These are phyloP conservation scores for Microsporum audouinii DNA, from an alignment of 2,329 filamentous ascomycete genomes.

Conservation along the genomic window DNA sequence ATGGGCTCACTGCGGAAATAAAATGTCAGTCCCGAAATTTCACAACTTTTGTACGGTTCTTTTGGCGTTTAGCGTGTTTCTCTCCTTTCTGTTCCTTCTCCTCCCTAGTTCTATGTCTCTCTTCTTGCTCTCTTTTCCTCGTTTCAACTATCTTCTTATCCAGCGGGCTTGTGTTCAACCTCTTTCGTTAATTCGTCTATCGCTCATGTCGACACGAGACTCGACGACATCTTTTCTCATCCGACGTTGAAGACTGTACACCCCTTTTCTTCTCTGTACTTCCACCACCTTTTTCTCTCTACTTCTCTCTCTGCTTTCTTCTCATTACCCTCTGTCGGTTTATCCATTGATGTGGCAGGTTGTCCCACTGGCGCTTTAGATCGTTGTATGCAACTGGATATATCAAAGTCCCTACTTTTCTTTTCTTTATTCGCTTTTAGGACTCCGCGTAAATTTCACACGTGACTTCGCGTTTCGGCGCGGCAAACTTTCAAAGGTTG, in stretches of 20 bases:
- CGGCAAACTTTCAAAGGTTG: background rate
- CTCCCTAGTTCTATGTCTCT: background rate
- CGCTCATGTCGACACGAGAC: background rate
- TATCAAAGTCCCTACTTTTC: background rate
- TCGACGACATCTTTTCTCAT: background rate
- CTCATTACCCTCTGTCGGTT: background rate
- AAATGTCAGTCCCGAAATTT: background rate
- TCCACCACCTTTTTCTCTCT: background rate
- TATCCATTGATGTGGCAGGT: background rate
- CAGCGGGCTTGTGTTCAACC: background rate
- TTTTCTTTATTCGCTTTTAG: background rate
- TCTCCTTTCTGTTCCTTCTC: background rate
- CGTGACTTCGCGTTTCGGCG: background rate
- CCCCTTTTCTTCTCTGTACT: background rate
- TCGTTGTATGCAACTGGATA: slow-evolving; percentile 1
- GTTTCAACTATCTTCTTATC: background rate
- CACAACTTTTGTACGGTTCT: background rate
- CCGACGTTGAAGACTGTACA: background rate
- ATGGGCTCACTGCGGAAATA: slow-evolving; percentile 27
- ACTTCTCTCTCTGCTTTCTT: background rate
- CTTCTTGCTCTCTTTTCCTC: background rate
- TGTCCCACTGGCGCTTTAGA: background rate
- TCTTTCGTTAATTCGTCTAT: background rate
- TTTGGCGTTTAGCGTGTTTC: slow-evolving; percentile 3
- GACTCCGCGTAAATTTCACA: background rate